These are phyloP conservation scores for Ogataea allantospora DNA, from an alignment of 805 yeast genomes.

Conservation along the genomic window DNA sequence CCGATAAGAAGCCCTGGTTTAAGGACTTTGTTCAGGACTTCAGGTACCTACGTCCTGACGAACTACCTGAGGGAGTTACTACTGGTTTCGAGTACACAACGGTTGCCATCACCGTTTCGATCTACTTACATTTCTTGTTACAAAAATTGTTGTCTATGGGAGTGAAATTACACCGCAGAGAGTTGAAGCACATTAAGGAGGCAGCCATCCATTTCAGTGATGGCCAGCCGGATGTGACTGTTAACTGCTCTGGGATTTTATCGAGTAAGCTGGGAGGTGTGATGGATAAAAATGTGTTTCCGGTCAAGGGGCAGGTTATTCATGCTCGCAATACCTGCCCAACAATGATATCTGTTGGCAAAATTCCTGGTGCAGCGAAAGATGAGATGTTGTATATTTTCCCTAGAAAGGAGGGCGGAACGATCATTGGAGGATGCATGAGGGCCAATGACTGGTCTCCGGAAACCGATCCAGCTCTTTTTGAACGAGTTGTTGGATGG, in stretches of 20 bases:
- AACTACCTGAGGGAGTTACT: conserved; percentile 36
- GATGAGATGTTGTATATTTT: conserved; percentile 56
- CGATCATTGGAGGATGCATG: conserved; percentile 58
- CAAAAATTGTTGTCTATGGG: conserved; percentile 39
- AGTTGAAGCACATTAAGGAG: conserved; percentile 45
- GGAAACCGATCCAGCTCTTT: conserved; percentile 41
- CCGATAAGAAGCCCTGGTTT: conserved; percentile 48
- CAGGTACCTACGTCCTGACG: conserved; percentile 32
- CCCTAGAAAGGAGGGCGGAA: conserved; percentile 76
- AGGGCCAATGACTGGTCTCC: conserved; percentile 21
- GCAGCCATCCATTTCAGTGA: conserved; percentile 44
- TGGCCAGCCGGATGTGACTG: conserved; percentile 44
- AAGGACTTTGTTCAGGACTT: conserved; percentile 41
- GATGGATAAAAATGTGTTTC: conserved; percentile 41
- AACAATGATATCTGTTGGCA: conserved; percentile 28
- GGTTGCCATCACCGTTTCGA: conserved; percentile 30
- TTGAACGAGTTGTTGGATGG: conserved; percentile 45
- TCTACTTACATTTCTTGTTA: conserved; percentile 32
- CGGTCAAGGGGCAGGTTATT: conserved; percentile 61
- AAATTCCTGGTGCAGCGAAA: conserved; percentile 30
- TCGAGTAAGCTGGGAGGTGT: conserved; percentile 41
- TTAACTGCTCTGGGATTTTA: conserved; percentile 58
- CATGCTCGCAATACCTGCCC: conserved; percentile 44
- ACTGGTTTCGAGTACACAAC: conserved; percentile 47
- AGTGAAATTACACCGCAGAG: conserved; percentile 45